Evolutionary conservation across 306 rosid genomes (phyloP), one percentile per base, ranked within the genome.

Genomic region (Bauhinia variegata): DNA sequence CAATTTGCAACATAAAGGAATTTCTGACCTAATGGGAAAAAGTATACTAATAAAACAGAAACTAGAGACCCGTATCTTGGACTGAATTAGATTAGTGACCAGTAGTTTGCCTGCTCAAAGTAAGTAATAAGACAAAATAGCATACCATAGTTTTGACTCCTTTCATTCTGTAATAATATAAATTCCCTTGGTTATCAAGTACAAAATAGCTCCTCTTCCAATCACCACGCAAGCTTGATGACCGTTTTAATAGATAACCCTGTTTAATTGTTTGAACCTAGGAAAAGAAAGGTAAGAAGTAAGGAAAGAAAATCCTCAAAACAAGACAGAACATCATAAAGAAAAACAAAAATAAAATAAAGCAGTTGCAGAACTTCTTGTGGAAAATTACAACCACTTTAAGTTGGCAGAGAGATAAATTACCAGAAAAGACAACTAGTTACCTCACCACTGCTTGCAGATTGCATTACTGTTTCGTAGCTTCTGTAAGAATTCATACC

Each of bases 121-220:
- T 34, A 64, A 54, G 63, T 60, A 7, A 65, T 38, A 57, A 72
- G 68, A 64, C 47, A 74, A 65, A 15, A 60, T 63, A 72, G 84
- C 85, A 49, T 82, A 93, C 99, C 97, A 63, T 71, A 48, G 96
- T 83, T 61, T 83, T 93, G 79, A 80, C 63, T 53, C 86, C 90
- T 79, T 85, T 89, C 44, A 53, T 58, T 81, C 91, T 86, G 71
- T 93, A 90, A 75, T 93, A 93, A 75, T 19, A 82, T 60, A 93
- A 78, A 75, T 73, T 79, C 70, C 97, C 89, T 51, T 85, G 87
- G 81, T 65, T 88, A 76, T 93, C 91, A 71, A 93, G 95, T 31
- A 85, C 89, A 66, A 93, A 93, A 77, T 90, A 93, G 70, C 91
- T 85, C 67, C 99, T 82, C 77, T 93, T 93, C 99, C 99, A 93